These are phyloP conservation scores for Kwoniella europaea DNA, from an alignment of 768 basidiomycete genomes.

Conservation along the genomic window DNA sequence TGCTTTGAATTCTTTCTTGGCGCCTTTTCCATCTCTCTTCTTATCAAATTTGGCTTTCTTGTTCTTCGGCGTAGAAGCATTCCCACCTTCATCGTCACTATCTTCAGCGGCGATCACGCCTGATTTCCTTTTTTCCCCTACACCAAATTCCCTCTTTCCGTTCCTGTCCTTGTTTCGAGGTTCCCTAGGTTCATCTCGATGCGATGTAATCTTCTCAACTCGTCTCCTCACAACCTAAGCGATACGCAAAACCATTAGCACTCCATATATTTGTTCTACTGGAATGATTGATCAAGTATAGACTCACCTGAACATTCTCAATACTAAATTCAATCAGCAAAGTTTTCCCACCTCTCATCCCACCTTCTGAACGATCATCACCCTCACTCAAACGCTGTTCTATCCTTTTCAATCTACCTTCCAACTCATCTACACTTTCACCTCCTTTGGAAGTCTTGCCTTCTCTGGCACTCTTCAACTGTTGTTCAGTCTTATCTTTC, in stretches of 20 bases:
- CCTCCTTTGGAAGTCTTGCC: constrained; percentile 51
- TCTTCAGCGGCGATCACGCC: constrained; percentile 36
- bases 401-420: constrained; percentile 66
- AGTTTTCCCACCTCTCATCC: constrained; percentile 61
- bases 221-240: constrained; percentile 71
- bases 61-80: constrained; percentile 28
- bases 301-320: constrained; percentile 78
- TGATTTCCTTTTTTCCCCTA: constrained; percentile 33
- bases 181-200: constrained; percentile 30
- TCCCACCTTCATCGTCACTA: constrained; percentile 43
- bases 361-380: constrained; percentile 43
- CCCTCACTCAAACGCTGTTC: constrained; percentile 64
- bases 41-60: constrained; percentile 36
- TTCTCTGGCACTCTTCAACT: constrained; percentile 59
- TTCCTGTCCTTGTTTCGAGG: constrained; percentile 11
- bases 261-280: too few relatives aligned
- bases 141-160: constrained; percentile 7
- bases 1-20: constrained; percentile 12
- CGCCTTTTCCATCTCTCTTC: constrained; percentile 20
- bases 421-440: constrained; percentile 60
- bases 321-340: constrained; percentile 95
- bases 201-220: constrained; percentile 60
- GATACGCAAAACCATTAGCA: background rate
- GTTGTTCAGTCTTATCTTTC: constrained; percentile 50
- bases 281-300: too few relatives aligned